Evolutionary conservation across 1,284 basidiomycete species (phyloP), one percentile per base, ranked within the genome.

Genomic region (Mrakiaceae sp.): DNA sequence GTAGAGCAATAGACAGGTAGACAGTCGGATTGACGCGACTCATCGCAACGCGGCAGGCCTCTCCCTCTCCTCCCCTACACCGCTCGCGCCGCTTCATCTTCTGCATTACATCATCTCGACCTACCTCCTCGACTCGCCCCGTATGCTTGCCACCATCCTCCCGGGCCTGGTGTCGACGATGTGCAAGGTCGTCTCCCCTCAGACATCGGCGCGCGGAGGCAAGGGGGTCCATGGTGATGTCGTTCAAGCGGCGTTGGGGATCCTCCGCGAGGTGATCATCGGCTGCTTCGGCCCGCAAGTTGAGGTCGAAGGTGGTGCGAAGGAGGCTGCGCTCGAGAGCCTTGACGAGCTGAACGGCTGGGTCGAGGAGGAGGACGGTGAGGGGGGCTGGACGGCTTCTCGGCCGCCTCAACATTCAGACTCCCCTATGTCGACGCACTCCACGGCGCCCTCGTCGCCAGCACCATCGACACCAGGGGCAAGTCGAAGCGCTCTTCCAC

Each of bases 161-260:
- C 92, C 92, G 0, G 91, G 92, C 2, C 80, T 87, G 12, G 80
- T 89, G 60, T 92, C 88, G 70, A 77, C 80, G 12, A 86, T 87
- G 81, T 81, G 82, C 51, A 88, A 85, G 70, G 74, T 87, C 14
- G 81, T 85, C 10, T 76, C 86, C 0, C 57, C 51, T 6, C 42
- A 47, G 3, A 8, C 51, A 5, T 60, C 66, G 8, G 56, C 47
- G 5, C 62, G 86, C 81, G 5, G 66, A 56, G 71, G 69, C 2
- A 70, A 67, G 65, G 51, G 63, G 2, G 60, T 77, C 14, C 78
- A 81, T 27, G 78, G 79, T 49, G 72, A 75, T 55, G 62, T 74
- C 52, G 70, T 69, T 71, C 73, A 66, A 81, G 83, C 75, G 80
- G 82, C 69, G 11, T 70, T 73, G 83, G 86, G 85, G 76, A 81